Evolutionary conservation across 1,284 basidiomycete species (phyloP).

Genomic region (Ganoderma resinaceum): DNA sequence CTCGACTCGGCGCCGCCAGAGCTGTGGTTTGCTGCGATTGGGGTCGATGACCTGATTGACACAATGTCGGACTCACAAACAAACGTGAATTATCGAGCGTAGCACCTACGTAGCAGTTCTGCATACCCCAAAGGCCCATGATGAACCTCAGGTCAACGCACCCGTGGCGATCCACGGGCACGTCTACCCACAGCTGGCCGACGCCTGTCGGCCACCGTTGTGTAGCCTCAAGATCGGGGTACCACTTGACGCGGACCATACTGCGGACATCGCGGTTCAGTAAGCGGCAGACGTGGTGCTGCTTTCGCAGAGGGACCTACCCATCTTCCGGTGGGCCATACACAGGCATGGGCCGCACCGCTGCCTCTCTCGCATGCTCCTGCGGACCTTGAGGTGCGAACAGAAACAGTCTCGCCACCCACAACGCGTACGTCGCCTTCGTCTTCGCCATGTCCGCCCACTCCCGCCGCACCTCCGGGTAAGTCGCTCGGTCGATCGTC

Average conservation of each 20-base stretch:
- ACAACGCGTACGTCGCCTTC: background rate
- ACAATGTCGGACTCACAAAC: background rate
- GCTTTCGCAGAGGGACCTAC: background rate
- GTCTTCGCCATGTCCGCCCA: background rate
- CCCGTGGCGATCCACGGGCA: constrained; percentile 15
- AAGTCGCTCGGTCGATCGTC: background rate
- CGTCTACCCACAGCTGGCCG: constrained; percentile 17
- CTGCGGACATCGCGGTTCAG: background rate
- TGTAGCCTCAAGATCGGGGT: constrained; percentile 13
- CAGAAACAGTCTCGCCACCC: background rate
- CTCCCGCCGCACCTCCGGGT: background rate
- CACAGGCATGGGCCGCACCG: background rate
- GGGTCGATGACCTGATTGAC: constrained; percentile 17
- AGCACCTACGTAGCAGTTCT: constrained; percentile 27
- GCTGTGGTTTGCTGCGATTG: background rate
- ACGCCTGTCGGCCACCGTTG: constrained; percentile 16
- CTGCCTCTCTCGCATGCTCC: background rate
- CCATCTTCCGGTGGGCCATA: background rate
- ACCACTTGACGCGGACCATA: constrained; percentile 24
- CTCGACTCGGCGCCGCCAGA: constrained; percentile 12
- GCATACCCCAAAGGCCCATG: constrained; percentile 24
- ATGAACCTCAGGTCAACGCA: constrained; percentile 17
- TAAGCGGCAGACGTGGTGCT: background rate
- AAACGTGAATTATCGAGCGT: background rate
- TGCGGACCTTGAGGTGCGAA: constrained; percentile 4